Conservation (phyloP, 169 alveolate genomes). For the Eimeria necatrix region DNA sequence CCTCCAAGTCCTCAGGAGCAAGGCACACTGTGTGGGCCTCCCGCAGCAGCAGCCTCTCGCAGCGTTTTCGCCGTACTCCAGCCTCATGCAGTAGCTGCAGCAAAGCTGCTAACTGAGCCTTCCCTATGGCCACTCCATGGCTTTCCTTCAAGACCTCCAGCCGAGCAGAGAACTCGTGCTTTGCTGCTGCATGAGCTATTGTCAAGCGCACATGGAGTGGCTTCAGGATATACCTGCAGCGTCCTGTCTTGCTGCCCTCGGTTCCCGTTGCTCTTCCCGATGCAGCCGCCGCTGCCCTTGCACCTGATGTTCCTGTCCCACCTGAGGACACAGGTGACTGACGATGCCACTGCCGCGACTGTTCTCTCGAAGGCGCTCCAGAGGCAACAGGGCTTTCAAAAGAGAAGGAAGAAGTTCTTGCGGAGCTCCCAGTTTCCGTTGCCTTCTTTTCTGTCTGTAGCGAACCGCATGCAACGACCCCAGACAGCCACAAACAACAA, state of each 20-base stretch:
- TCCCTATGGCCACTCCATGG: conserved; percentile 87
- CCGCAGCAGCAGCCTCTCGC: conserved; percentile 86
- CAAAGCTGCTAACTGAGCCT: conserved; percentile 86
- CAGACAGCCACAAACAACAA: not conserved
- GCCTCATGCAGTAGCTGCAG: conserved; percentile 88
- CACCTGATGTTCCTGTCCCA: not conserved
- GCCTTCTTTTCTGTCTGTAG: not conserved
- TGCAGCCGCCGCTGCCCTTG: not conserved
- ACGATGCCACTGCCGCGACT: not conserved
- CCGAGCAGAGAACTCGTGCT: conserved; percentile 84
- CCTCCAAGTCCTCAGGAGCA: conserved; percentile 88
- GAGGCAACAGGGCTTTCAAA: conserved; percentile 33
- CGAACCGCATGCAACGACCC: not conserved
- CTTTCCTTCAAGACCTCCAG: conserved; percentile 84
- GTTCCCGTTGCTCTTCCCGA: not conserved
- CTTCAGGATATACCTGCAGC: conserved; percentile 82
- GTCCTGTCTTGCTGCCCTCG: not conserved
- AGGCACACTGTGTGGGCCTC: conserved; percentile 87
- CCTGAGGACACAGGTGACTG: not conserved
- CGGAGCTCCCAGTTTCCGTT: not conserved
- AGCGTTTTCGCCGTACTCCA: conserved; percentile 83
- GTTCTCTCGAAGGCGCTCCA: conserved; percentile 14
- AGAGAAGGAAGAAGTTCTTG: not conserved
- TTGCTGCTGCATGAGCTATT: conserved; percentile 82
- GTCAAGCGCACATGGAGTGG: conserved; percentile 82